Conservation (phyloP, 805 yeast genomes). For the Cyberlindnera mycetangii region DNA sequence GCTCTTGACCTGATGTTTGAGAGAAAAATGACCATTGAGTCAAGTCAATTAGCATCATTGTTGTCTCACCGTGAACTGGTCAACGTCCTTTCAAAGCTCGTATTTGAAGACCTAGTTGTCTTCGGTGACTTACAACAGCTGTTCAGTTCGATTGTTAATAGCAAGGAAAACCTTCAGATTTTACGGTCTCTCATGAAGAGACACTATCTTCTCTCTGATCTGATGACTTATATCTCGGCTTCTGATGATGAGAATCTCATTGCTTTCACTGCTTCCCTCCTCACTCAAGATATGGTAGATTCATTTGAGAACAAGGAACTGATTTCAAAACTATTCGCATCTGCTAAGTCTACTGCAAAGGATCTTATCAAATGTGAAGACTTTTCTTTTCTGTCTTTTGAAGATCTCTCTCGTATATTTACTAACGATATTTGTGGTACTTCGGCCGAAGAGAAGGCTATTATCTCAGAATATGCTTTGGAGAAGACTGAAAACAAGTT, state of each 20-base stretch:
- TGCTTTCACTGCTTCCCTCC: slow-evolving; percentile 16
- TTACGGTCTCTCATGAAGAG: slow-evolving; percentile 19
- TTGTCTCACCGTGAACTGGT: neutral
- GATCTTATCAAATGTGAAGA: slow-evolving; percentile 24
- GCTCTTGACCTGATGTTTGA: slow-evolving; percentile 15
- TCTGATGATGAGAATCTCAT: slow-evolving; percentile 8
- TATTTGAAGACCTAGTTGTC: slow-evolving; percentile 16
- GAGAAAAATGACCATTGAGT: slow-evolving; percentile 17
- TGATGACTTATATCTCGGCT: slow-evolving; percentile 11
- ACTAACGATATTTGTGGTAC: slow-evolving; percentile 9
- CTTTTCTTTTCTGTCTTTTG: slow-evolving; percentile 33
- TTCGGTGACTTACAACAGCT: slow-evolving; percentile 14
- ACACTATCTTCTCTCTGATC: neutral
- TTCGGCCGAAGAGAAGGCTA: slow-evolving; percentile 24
- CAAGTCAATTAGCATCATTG: slow-evolving; percentile 6
- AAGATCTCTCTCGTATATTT: slow-evolving; percentile 29
- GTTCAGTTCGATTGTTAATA: slow-evolving; percentile 7
- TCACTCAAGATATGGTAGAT: slow-evolving; percentile 1
- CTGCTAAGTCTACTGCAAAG: slow-evolving; percentile 14
- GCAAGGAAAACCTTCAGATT: slow-evolving; percentile 14
- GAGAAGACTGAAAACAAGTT: slow-evolving; percentile 30
- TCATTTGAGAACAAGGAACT: neutral
- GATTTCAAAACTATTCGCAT: neutral
- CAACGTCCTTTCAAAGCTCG: slow-evolving; percentile 10
- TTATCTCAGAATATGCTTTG: slow-evolving; percentile 29